Conservation (phyloP, 148 eudicot genomes). For the Spergularia marina region DNA sequence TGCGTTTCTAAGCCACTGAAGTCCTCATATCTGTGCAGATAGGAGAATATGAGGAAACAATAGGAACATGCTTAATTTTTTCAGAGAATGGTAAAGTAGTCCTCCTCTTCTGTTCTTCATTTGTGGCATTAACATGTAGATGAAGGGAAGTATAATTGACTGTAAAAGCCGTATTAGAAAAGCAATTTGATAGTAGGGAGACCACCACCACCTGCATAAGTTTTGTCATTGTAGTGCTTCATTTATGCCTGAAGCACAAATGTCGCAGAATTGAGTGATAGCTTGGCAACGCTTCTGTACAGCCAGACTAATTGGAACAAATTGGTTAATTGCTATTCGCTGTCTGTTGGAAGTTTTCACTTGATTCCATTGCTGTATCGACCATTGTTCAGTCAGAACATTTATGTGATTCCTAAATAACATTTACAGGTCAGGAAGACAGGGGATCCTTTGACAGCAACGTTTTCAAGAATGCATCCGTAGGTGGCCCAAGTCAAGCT, state of each 20-base stretch:
- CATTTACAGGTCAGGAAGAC: slow-evolving; percentile 47
- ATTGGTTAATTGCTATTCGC: neutral
- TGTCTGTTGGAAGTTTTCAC: neutral
- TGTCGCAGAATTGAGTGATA: neutral
- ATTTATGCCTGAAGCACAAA: neutral
- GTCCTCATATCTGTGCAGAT: slow-evolving; percentile 36
- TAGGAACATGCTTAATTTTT: slow-evolving; percentile 78
- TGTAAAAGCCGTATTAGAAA: neutral
- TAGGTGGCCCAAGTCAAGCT: slow-evolving; percentile 41
- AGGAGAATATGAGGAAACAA: slow-evolving; percentile 81
- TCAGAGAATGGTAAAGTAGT: slow-evolving; percentile 51
- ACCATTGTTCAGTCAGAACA: neutral
- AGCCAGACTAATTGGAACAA: neutral
- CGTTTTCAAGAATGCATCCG: slow-evolving; percentile 36
- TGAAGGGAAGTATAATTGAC: neutral
- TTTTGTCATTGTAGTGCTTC: too few relatives aligned
- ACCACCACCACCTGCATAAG: too few relatives aligned
- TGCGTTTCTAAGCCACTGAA: neutral
- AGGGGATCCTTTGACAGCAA: slow-evolving; percentile 54
- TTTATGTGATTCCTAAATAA: slow-evolving; percentile 14
- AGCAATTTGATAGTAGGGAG: too few relatives aligned
- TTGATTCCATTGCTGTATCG: neutral
- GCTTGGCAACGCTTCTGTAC: neutral
- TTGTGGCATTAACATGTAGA: neutral
- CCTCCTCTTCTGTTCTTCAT: neutral